Base-by-base conservation (phyloP, 345 rosid species). In the Populus simonii region DNA sequence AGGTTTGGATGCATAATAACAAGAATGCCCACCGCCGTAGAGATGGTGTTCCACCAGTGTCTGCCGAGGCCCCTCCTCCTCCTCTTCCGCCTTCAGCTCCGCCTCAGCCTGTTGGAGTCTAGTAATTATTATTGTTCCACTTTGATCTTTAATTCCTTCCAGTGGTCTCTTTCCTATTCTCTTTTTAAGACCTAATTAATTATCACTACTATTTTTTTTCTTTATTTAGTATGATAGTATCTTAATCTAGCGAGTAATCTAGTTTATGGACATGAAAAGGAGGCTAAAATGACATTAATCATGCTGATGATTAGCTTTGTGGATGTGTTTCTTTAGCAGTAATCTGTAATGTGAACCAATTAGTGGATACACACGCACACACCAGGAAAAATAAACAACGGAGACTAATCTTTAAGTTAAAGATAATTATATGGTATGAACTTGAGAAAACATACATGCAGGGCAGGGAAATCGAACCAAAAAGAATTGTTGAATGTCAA, bases 1-100 rank as follows among this genome's bases (percentile, higher is more conserved):
- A 80, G 75, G 82, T 80, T 29, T 80, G 82, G 82, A 80, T 80
- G 82, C 82, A 80, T 63, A 80, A 80, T 47, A 80, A 80, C 70
- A 80, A 80, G 57, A 76, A 69, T 55, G 68, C 59, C 29, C 74
- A 76, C 43, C 74, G 79, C 74, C 79, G 68, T 41, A 25, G 43
- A 27, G 79, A 67, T 22, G 63, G 27, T 49, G 43, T 18, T 57
- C 59, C 38, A 2, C 74, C 38, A 8, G 41, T 5, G 47, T 7
- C 72, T 20, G 35, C 41, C 17, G 45, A 16, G 15, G 78, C 10
- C 69, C 4, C 66, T 8, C 10, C 51, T 53, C 78, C 67, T 65
- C 71, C 47, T 5, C 71, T 51, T 45, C 45, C 62, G 10, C 45
- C 72, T 45, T 27, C 62, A 31, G 72, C 36, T 4, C 72, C 72